phyloP scores from a whole-genome alignment of 176 grass and related monocot species.

The Otatea glauca region DNA sequence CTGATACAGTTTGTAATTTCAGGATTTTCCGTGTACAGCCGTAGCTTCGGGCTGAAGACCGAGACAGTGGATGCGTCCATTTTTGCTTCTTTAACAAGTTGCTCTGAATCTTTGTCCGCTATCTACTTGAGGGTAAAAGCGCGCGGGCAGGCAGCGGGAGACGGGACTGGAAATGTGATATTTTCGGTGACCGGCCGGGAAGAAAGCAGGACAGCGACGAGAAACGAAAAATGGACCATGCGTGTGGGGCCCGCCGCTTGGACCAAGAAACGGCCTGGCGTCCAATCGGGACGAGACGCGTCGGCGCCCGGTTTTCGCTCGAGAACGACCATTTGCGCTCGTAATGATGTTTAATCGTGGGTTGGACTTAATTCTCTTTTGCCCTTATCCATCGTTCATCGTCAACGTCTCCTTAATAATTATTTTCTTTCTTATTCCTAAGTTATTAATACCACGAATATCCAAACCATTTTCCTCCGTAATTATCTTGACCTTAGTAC shows the following conservation, averaged over 20 bases:
- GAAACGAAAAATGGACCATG: background rate
- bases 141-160: background rate
- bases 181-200: background rate
- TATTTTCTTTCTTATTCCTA: no score
- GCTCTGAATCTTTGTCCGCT: background rate
- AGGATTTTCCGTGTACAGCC: background rate
- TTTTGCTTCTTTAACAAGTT: conserved; percentile 3
- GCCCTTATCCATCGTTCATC: no score
- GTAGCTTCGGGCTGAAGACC: background rate
- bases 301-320: background rate
- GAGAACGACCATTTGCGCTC: background rate
- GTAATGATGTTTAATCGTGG: background rate
- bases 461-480: no score
- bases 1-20: background rate
- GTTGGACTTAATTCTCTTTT: background rate
- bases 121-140: conserved; percentile 5
- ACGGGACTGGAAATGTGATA: conserved; percentile 7
- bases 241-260: background rate
- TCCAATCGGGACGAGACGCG: conserved; percentile 29
- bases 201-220: conserved; percentile 38
- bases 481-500: no score
- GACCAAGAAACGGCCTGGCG: background rate
- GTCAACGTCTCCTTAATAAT: no score
- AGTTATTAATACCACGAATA: no score
- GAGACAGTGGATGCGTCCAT: background rate